phyloP scores from a whole-genome alignment of 768 basidiomycete genomes.

The Rhodotorula graminis region DNA sequence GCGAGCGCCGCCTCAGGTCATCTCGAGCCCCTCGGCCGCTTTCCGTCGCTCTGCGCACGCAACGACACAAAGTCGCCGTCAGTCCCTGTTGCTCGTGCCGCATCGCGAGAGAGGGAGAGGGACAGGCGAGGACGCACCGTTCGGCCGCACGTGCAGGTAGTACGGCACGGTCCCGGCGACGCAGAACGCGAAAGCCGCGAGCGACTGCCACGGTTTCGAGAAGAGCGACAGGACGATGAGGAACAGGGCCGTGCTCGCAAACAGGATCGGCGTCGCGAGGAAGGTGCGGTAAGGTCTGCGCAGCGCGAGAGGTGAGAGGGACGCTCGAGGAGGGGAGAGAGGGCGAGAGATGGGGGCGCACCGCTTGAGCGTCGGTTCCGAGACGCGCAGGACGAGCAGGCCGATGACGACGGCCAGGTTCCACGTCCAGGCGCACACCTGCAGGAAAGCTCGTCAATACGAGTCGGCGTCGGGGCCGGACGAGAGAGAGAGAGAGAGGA shows the following conservation, averaged over 20 bases:
- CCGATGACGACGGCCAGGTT: conserved; percentile 62
- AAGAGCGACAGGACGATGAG: conserved; percentile 89
- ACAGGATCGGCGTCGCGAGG: conserved; percentile 81
- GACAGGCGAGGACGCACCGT: neutral
- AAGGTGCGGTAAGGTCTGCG: conserved; percentile 83
- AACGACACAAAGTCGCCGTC: too few species aligned
- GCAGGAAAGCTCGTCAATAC: neutral
- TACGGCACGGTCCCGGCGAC: conserved; percentile 25
- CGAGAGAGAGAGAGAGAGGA: conserved; percentile 38
- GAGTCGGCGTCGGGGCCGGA: too few species aligned
- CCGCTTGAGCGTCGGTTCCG: conserved; percentile 85
- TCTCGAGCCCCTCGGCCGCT: conserved; percentile 2
- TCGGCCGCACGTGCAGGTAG: conserved; percentile 22
- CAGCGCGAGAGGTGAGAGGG: neutral
- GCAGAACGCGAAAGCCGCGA: conserved; percentile 60
- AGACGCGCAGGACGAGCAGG: conserved; percentile 76
- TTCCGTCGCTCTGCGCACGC: neutral
- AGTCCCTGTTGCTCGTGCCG: too few species aligned
- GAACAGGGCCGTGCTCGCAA: conserved; percentile 84
- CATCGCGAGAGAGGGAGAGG: too few species aligned
- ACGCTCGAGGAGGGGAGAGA: too few species aligned
- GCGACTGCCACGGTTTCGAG: conserved; percentile 81
- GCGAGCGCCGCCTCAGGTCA: neutral
- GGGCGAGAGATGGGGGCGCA: conserved; percentile 39
- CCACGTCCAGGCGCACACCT: conserved; percentile 47